These are phyloP conservation scores for Fusarium chuoi DNA, from an alignment of 2,329 filamentous ascomycete species.

Conservation along the genomic window DNA sequence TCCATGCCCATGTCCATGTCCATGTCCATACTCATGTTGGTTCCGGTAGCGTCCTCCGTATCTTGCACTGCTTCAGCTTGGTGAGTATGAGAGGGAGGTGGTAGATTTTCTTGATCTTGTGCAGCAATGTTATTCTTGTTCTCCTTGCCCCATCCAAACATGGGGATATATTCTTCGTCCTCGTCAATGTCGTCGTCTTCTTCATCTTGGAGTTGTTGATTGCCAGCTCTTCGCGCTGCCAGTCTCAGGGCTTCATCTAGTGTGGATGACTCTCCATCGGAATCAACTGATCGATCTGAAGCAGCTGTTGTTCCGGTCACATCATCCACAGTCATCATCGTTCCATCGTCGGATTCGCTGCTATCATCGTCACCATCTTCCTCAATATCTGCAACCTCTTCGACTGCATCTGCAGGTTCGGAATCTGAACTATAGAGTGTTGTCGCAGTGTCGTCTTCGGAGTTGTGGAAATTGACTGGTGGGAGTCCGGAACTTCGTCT, in stretches of 20 bases:
- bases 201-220: constrained; percentile 69
- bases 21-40: constrained; percentile 56
- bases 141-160: constrained; percentile 79
- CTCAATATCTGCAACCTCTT: constrained; percentile 66
- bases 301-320: constrained; percentile 74
- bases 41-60: constrained; percentile 45
- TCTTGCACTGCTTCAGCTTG: constrained; percentile 14
- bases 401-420: constrained; percentile 64
- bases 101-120: constrained; percentile 55
- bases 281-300: constrained; percentile 68
- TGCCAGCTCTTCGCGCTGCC: constrained; percentile 80
- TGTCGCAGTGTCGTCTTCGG: constrained; percentile 74
- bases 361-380: constrained; percentile 58
- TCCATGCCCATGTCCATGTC: constrained; percentile 56
- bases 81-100: constrained; percentile 33
- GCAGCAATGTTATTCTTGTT: constrained; percentile 44
- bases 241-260: constrained; percentile 82
- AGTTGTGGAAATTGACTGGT: constrained; percentile 71
- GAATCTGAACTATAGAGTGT: constrained; percentile 80
- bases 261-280: constrained; percentile 74
- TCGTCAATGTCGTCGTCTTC: constrained; percentile 64
- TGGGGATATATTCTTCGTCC: constrained; percentile 77
- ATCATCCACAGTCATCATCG: constrained; percentile 85
- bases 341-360: constrained; percentile 77
- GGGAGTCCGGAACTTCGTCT: constrained; percentile 75